These are phyloP conservation scores for Penicillium waksmanii DNA, from an alignment of 495 filamentous ascomycete species.

Conservation along the genomic window DNA sequence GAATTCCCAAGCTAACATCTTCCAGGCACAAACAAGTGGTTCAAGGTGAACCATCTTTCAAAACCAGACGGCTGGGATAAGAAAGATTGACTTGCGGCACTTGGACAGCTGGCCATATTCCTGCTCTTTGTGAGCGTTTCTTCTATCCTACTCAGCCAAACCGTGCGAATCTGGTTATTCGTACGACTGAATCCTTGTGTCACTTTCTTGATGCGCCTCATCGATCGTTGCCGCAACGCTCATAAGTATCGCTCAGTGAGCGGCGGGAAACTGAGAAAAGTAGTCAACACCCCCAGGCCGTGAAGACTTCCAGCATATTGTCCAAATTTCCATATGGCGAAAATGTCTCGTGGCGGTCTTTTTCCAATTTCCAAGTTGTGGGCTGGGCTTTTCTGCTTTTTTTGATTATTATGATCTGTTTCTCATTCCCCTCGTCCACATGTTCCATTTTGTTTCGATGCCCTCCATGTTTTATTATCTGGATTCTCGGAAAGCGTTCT, in stretches of 20 bases:
- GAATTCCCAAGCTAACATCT: neutral
- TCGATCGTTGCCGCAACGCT: conserved; percentile 13
- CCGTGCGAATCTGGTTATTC: conserved; percentile 27
- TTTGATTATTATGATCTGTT: too few relatives aligned
- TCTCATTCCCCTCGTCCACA: neutral
- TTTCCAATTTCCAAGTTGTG: too few relatives aligned
- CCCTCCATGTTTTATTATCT: conserved; percentile 29
- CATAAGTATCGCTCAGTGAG: conserved; percentile 18
- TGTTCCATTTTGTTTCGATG: conserved; percentile 17
- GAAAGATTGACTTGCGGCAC: conserved; percentile 50
- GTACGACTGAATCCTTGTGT: conserved; percentile 23
- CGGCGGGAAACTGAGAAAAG: conserved; percentile 7
- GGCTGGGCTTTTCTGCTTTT: too few relatives aligned
- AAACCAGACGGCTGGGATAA: conserved; percentile 84
- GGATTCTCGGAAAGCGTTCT: conserved; percentile 19
- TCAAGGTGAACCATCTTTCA: conserved; percentile 73
- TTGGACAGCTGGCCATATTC: conserved; percentile 26
- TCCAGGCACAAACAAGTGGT: conserved; percentile 79
- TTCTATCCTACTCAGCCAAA: conserved; percentile 28
- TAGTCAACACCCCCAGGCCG: neutral
- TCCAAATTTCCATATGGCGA: neutral
- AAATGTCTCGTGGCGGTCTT: neutral
- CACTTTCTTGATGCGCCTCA: conserved; percentile 14
- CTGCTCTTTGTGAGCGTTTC: conserved; percentile 19
- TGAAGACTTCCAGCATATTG: neutral